phyloP scores from a whole-genome alignment of 129 eudicot genomes.

The Saposhnikovia divaricata region DNA sequence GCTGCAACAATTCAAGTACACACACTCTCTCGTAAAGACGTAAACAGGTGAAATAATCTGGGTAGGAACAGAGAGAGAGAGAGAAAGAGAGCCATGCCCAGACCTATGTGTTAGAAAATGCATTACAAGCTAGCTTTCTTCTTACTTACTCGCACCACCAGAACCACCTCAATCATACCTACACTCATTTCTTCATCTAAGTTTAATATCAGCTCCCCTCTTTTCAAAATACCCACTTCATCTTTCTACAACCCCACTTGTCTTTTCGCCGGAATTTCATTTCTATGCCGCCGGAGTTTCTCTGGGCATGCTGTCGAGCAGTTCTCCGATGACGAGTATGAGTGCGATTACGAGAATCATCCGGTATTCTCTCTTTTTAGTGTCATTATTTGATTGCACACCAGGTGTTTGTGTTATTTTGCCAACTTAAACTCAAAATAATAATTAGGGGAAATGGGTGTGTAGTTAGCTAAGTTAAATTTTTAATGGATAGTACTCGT shows the following conservation, averaged over 20 bases:
- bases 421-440: neutral
- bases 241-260: constrained; percentile 11
- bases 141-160: constrained; percentile 25
- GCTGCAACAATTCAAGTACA: too few species aligned
- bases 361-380: constrained; percentile 30
- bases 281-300: constrained; percentile 21
- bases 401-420: neutral
- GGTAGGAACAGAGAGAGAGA: too few species aligned
- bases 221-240: constrained; percentile 13
- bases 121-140: constrained; percentile 45
- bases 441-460: neutral
- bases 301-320: constrained; percentile 65
- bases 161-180: constrained; percentile 13
- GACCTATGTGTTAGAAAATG: constrained; percentile 28
- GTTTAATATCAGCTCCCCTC: neutral
- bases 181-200: constrained; percentile 13
- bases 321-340: constrained; percentile 95
- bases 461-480: neutral
- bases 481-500: neutral
- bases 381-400: neutral
- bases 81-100: constrained; percentile 7
- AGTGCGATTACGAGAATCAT: constrained; percentile 81
- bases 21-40: too few species aligned
- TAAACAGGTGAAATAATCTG: too few species aligned
- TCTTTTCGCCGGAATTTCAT: constrained; percentile 9